Percentiles rank a stretch among this genome's conserved stretches.
These are phyloP conservation scores for Puccinia novopanici DNA, from an alignment of 1,284 basidiomycete species.

Conservation along the genomic window DNA sequence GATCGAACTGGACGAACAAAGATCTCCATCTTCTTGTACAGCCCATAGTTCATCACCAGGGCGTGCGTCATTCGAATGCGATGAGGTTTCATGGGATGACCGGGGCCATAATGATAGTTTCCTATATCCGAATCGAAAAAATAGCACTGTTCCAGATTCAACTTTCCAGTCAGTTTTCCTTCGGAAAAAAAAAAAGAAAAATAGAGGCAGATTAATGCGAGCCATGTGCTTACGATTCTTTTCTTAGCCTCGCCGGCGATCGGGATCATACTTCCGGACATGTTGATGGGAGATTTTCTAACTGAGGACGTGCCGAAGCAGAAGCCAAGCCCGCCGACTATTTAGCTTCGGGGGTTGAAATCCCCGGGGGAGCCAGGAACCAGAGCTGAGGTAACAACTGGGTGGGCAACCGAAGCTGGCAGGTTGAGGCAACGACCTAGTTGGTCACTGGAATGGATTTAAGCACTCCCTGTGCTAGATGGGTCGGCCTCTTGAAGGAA, in stretches of 20 bases:
- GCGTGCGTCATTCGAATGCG: slow-evolving; percentile 99
- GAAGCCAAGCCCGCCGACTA: background rate
- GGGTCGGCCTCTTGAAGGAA: too few relatives aligned
- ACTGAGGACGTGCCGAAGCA: background rate
- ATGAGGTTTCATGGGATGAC: slow-evolving; percentile 82
- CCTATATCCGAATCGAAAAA: slow-evolving; percentile 89
- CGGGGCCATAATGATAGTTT: slow-evolving; percentile 94
- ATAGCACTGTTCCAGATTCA: slow-evolving; percentile 56
- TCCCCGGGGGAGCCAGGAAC: background rate
- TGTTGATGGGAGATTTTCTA: background rate
- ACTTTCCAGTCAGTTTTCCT: background rate
- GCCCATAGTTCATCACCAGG: slow-evolving; percentile 97
- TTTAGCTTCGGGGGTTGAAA: background rate
- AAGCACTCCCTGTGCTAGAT: too few relatives aligned
- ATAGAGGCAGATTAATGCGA: background rate
- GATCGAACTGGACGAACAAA: slow-evolving; percentile 55
- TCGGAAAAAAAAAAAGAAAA: background rate
- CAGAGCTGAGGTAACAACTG: background rate
- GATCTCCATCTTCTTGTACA: slow-evolving; percentile 62
- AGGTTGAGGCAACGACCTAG: too few relatives aligned
- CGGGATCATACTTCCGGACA: slow-evolving; percentile 44
- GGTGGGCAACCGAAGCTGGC: too few relatives aligned
- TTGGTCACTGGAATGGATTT: too few relatives aligned
- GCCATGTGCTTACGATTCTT: slow-evolving; percentile 36
- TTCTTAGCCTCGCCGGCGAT: slow-evolving; percentile 40